Evolutionary conservation across 306 rosid species (phyloP), one percentile per base, ranked within the genome.

Genomic region (Neltuma alba): DNA sequence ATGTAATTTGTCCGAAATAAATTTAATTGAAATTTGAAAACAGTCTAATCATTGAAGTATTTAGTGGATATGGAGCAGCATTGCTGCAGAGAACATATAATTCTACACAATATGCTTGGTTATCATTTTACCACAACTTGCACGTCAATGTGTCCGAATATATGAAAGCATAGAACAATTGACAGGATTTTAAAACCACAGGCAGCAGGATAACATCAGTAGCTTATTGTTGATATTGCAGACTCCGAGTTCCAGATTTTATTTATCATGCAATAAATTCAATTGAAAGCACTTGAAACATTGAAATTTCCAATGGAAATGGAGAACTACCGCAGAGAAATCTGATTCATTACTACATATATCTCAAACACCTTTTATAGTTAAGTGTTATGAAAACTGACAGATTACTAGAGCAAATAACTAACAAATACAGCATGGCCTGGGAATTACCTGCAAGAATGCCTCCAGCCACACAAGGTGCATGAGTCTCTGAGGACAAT

Each of bases 401-500:
- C 52, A 57, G 52, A 45, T 72, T 50, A 68, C 37, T 23, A 63
- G 73, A 73, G 67, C 65, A 84, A 75, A 67, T 71, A 64, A 78
- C 70, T 54, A 23, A 80, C 61, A 21, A 47, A 80, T 62, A 79
- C 85, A 82, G 78, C 80, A 78, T 33, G 73, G 79, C 68, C 79
- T 70, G 61, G 83, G 70, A 80, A 84, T 81, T 87, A 94, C 99
- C 99, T 79, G 99, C 99, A 87, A 94, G 94, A 85, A 94, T 91
- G 82, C 99, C 99, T 84, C 99, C 99, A 77, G 70, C 82, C 48
- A 94, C 88, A 74, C 83, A 84, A 31, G 95, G 84, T 6, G 93
- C 81, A 78, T 78, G 61, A 60, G 85, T 86, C 82, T 84, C 97
- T 61, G 89, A 87, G 75, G 34, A 76, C 91, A 91, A 83, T 14